phyloP scores from a whole-genome alignment of 441 rosid species.

The Bruguiera hainesii region DNA sequence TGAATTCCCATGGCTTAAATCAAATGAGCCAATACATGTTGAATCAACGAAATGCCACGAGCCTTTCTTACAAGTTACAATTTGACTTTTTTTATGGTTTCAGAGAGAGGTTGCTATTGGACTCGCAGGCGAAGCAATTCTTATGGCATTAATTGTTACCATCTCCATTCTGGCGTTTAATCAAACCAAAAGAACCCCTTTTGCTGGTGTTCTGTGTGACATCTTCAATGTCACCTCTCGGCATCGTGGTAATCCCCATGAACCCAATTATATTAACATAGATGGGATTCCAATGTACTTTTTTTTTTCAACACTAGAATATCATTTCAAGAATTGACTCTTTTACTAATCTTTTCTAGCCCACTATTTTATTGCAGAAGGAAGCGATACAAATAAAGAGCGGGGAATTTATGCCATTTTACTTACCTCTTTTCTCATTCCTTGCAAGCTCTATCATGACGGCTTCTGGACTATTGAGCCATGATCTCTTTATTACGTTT shows the following conservation, averaged over 20 bases:
- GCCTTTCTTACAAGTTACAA: not conserved
- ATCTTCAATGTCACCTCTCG: conserved; percentile 68
- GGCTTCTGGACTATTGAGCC: not conserved
- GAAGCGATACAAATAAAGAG: not conserved
- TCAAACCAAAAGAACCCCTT: conserved; percentile 18
- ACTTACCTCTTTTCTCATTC: not conserved
- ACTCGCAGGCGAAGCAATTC: conserved; percentile 29
- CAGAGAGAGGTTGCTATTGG: conserved; percentile 25
- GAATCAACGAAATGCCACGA: no score
- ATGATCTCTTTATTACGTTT: not conserved
- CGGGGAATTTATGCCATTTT: not conserved
- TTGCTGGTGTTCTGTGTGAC: conserved; percentile 54
- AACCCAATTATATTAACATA: not conserved
- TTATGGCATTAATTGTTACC: conserved; percentile 13
- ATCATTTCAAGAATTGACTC: not conserved
- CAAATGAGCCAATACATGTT: no score
- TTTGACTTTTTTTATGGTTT: not conserved
- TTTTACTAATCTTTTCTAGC: not conserved
- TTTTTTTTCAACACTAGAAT: not conserved
- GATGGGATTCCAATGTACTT: not conserved
- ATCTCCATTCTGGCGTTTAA: conserved; percentile 24
- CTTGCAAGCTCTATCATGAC: not conserved
- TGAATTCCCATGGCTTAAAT: no score
- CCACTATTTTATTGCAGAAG: not conserved
- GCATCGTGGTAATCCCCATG: conserved; percentile 34